A percentile compares a stretch with the other conserved stretches of the same genome.
These are phyloP conservation scores for Colletotrichum phormii DNA, from an alignment of 2,329 filamentous ascomycete genomes.

Conservation along the genomic window DNA sequence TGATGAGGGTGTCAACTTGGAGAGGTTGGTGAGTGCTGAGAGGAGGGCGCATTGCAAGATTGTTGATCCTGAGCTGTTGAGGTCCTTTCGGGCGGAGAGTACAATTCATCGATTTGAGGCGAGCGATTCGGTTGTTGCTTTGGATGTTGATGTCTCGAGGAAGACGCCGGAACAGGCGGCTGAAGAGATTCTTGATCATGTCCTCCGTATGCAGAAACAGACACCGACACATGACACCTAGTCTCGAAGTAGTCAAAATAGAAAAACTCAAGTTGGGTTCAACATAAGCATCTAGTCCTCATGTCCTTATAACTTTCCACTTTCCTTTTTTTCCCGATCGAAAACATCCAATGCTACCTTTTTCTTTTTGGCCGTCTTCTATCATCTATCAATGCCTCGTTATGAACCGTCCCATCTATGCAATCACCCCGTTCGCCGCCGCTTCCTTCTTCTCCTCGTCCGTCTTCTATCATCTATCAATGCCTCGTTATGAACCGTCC, in stretches of 20 bases:
- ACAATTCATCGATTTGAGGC: background rate
- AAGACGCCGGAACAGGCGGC: background rate
- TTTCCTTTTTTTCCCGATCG: background rate
- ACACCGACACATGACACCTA: no score
- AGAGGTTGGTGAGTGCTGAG: no score
- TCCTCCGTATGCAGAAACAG: background rate
- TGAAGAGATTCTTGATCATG: background rate
- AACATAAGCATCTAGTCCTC: background rate
- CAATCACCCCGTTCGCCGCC: slow-evolving; percentile 50
- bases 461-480: slow-evolving; percentile 27
- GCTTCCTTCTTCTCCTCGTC: slow-evolving; percentile 51
- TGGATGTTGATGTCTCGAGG: background rate
- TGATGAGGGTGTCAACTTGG: no score
- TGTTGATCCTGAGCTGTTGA: no score
- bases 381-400: slow-evolving; percentile 21
- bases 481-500: background rate
- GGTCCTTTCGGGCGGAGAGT: no score
- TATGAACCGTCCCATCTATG: slow-evolving; percentile 41
- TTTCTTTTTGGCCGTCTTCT: slow-evolving; percentile 36
- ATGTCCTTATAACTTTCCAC: background rate
- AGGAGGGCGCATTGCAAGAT: no score
- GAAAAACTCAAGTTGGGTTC: no score
- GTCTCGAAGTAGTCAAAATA: background rate
- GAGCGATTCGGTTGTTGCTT: background rate
- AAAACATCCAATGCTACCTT: background rate